Evolutionary conservation across 371 early-diverging fungal genomes (phyloP), one percentile per base, ranked within the genome.

Genomic region (Zopfochytrium polystomum): DNA sequence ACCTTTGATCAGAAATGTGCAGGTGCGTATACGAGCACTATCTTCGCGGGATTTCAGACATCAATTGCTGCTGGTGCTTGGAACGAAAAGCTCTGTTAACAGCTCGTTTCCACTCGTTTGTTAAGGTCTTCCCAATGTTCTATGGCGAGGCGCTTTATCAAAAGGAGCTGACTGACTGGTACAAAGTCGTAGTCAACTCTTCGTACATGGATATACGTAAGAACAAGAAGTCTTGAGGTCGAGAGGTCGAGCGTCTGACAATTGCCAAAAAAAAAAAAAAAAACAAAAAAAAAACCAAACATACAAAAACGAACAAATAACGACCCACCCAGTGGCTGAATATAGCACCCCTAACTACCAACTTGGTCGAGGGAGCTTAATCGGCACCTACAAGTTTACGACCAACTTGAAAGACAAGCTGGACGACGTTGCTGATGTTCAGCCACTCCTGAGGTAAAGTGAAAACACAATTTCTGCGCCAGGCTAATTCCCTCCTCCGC

Each of bases 31-130:
- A n/a, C n/a, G n/a, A n/a, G n/a, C n/a, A n/a, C n/a, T n/a, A n/a
- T n/a, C n/a, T n/a, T n/a, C n/a, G n/a, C n/a, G n/a, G n/a, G n/a
- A n/a, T 3, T 38, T 43, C 26, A 49, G 46, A 1, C 49, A 49
- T 11, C 34, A 50, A 44, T 54, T 22, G 25, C 64, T 55, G 55
- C 18, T 11, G 23, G 42, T 11, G 55, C 11, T 55, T 6, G 55
- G 47, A 9, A 38, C 11, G n/a, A 38, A n/a, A n/a, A 38, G 38
- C 11, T 9, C 38, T 9, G 38, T 9, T 11, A n/a, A n/a, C n/a
- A n/a, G 38, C 38, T 9, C n/a, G 38, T 38, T 38, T 38, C 11
- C 38, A 38, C 11, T 38, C n/a, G n/a, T n/a, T n/a, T n/a, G n/a
- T n/a, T n/a, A n/a, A n/a, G n/a, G 42, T 42, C 13, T 42, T 42